Conservation (phyloP, 306 rosid genomes). For the Sechiopsis laciniata region DNA sequence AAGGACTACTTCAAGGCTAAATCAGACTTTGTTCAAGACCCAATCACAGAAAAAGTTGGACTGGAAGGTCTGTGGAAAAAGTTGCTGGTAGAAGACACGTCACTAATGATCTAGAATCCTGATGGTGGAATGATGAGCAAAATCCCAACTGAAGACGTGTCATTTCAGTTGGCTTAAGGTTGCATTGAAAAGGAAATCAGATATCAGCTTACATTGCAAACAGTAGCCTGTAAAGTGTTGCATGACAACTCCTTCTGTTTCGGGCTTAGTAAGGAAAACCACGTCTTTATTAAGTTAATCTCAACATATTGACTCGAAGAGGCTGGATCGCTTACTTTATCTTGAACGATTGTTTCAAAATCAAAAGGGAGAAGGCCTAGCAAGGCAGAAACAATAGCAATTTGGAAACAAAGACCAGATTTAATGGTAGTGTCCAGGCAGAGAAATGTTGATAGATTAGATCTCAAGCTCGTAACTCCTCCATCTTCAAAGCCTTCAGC, state of each 20-base stretch:
- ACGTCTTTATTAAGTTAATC: constrained; percentile 41
- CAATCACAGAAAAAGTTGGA: constrained; percentile 53
- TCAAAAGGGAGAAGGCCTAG: constrained; percentile 50
- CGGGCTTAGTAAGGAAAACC: constrained; percentile 54
- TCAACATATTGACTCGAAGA: constrained; percentile 29
- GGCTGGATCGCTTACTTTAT: constrained; percentile 25
- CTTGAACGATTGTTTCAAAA: constrained; percentile 47
- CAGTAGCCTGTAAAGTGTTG: constrained; percentile 32
- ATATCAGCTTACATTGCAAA: constrained; percentile 11
- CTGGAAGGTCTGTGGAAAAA: constrained; percentile 68
- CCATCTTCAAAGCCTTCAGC: constrained; percentile 59
- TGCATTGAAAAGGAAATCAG: background rate
- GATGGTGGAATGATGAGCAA: constrained; percentile 70
- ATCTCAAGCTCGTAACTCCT: constrained; percentile 50
- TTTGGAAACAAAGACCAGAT: constrained; percentile 41
- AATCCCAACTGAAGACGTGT: constrained; percentile 24
- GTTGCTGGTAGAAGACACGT: constrained; percentile 39
- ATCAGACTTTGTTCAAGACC: constrained; percentile 41
- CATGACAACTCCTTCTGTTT: constrained; percentile 48
- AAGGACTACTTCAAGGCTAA: constrained; percentile 64
- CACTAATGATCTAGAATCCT: constrained; percentile 50
- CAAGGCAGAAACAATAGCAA: constrained; percentile 49
- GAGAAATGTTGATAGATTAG: constrained; percentile 40
- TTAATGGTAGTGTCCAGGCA: constrained; percentile 28
- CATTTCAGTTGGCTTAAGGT: background rate